Evolutionary conservation across 2,329 filamentous ascomycete genomes (phyloP).

Genomic region (Trichoderma lentiforme): DNA sequence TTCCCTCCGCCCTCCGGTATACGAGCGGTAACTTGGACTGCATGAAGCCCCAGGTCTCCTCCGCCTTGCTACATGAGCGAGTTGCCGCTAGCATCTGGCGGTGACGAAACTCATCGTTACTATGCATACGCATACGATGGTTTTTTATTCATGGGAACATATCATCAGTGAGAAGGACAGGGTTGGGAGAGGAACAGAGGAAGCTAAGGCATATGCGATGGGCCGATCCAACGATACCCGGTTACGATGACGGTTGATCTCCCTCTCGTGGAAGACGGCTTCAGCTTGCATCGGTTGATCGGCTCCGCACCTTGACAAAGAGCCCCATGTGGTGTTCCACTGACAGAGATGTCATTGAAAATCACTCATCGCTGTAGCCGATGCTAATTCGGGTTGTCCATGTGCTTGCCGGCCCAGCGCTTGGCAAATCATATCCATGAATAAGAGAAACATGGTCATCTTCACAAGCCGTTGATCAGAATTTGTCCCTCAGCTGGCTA

Average conservation of each 20-base stretch:
- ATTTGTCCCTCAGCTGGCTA: neutral
- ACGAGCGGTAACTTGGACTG: neutral
- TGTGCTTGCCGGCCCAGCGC: neutral
- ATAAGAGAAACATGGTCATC: neutral
- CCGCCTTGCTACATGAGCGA: neutral
- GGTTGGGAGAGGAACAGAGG: neutral
- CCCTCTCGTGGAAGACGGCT: neutral
- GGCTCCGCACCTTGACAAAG: neutral
- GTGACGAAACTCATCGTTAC: neutral
- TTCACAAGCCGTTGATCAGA: neutral
- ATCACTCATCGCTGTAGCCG: neutral
- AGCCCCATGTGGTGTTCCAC: neutral
- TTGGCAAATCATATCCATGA: neutral
- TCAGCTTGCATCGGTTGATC: neutral
- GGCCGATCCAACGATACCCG: neutral
- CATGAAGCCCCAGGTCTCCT: neutral
- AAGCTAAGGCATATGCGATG: neutral
- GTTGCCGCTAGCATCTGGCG: conserved; percentile 7
- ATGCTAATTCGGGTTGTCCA: neutral
- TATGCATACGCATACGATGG: neutral
- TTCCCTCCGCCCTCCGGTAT: neutral
- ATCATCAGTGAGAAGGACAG: neutral
- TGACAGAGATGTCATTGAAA: neutral
- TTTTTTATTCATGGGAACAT: neutral
- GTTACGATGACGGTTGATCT: neutral